Conservation (phyloP, 2,329 filamentous ascomycete species). For the Fusarium coicis region DNA sequence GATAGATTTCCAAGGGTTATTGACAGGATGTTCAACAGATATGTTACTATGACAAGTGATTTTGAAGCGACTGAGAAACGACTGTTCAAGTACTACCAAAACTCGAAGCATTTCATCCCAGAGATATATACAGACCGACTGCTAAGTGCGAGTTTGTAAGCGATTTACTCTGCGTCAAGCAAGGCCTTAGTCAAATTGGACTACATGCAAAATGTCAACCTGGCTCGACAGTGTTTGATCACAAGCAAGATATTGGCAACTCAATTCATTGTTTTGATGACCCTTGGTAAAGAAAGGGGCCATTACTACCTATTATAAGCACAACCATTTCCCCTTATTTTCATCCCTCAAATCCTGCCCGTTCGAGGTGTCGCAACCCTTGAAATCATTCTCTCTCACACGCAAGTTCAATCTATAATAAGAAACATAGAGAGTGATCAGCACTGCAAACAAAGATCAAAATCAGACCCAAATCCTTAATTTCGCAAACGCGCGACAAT, state of each 20-base stretch:
- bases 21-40: neutral
- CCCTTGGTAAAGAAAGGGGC: neutral
- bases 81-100: neutral
- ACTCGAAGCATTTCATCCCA: neutral
- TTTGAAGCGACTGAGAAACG: neutral
- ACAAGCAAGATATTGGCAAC: neutral
- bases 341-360: neutral
- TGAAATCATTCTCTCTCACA: neutral
- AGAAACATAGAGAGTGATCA: neutral
- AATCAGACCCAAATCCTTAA: constrained; percentile 31
- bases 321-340: neutral
- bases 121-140: neutral
- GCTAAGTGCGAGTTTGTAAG: too few species aligned
- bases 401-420: neutral
- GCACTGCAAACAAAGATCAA: neutral
- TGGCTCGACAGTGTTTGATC: neutral
- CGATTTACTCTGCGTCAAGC: too few species aligned
- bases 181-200: too few species aligned
- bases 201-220: neutral
- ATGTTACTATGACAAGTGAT: neutral
- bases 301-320: neutral
- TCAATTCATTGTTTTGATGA: neutral
- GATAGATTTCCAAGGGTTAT: neutral
- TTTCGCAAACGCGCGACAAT: constrained; percentile 33
- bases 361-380: neutral